Evolutionary conservation across 1,139 yeast genomes (phyloP), one percentile per base, ranked within the genome.

Genomic region (Candida sanyaensis): DNA sequence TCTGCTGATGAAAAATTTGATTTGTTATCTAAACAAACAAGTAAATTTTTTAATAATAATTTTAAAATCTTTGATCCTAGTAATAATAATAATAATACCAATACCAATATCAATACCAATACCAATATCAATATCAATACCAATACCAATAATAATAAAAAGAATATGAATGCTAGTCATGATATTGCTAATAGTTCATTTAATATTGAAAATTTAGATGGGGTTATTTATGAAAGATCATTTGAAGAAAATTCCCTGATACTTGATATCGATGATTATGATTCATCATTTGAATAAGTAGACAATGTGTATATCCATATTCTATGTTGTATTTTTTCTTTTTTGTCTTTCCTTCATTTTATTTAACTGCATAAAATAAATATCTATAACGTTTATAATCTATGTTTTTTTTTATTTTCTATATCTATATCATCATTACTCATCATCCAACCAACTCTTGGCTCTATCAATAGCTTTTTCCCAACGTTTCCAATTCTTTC

Each of bases 381-480:
- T 42, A 34, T 32, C 13, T 32, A 32, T 12, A 32, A 32, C 17
- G 7, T 12, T 24, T 24, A 36, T 31, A 37, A n/a, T 41, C 39
- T 39, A 37, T 40, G 44, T 28, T 43, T 23, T 11, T 37, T 27
- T 37, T n/a, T n/a, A n/a, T n/a, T n/a, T n/a, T 10, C 33, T 37
- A 37, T 42, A 10, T 13, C n/a, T 31, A 44, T 9, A 37, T 13
- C 26, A 34, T 31, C 31, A 37, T 44, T 55, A 58, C 37, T 65
- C 71, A 27, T 71, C 79, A 45, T 69, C 73, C 51, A 86, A 71
- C 97, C 97, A 90, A 45, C 89, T 91, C 55, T 71, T 77, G 30
- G 96, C 86, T 62, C 93, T 80, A 55, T 80, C 83, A 32, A 90
- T 80, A 7, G 96, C 97, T 43, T 80, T 78, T 63, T 88, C 90